A percentile compares a stretch with the other conserved stretches of the same genome.
Evolutionary conservation across 2,329 filamentous ascomycete species (phyloP).

Genomic region (Tolypocladium endophyticum): DNA sequence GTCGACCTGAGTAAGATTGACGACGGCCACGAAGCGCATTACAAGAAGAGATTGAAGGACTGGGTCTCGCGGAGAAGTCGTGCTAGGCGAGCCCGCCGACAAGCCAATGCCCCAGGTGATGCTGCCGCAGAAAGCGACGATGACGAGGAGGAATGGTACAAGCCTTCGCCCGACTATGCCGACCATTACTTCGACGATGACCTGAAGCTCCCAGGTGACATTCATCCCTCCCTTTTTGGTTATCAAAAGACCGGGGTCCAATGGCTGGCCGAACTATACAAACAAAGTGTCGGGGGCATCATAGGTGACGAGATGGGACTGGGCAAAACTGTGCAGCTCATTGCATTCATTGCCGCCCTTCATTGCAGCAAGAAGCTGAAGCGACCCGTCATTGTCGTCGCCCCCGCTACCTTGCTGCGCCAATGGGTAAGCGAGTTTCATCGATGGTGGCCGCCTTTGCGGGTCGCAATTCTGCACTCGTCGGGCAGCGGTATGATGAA

Average conservation of each 20-base stretch:
- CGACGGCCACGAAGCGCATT: conserved; percentile 79
- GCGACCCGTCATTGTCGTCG: conserved; percentile 83
- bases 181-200: conserved; percentile 68
- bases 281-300: conserved; percentile 84
- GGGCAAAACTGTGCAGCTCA: conserved; percentile 74
- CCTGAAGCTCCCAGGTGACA: conserved; percentile 79
- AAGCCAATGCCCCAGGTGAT: conserved; percentile 22
- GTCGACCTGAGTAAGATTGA: conserved; percentile 55
- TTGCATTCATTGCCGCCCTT: conserved; percentile 75
- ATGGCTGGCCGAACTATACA: conserved; percentile 89
- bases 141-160: conserved; percentile 60
- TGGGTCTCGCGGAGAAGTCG: conserved; percentile 54
- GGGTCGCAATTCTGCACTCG: conserved; percentile 89
- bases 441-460: conserved; percentile 96
- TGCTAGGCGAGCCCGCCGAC: conserved; percentile 27
- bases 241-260: conserved; percentile 97
- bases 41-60: conserved; percentile 60
- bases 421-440: conserved; percentile 99
- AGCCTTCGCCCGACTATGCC: conserved; percentile 71
- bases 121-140: conserved; percentile 30
- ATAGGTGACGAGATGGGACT: conserved; percentile 97
- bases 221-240: conserved; percentile 84
- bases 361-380: conserved; percentile 82
- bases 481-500: conserved; percentile 96
- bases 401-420: conserved; percentile 85